Conservation (phyloP, 768 basidiomycete species). For the Suillus lakei region DNA sequence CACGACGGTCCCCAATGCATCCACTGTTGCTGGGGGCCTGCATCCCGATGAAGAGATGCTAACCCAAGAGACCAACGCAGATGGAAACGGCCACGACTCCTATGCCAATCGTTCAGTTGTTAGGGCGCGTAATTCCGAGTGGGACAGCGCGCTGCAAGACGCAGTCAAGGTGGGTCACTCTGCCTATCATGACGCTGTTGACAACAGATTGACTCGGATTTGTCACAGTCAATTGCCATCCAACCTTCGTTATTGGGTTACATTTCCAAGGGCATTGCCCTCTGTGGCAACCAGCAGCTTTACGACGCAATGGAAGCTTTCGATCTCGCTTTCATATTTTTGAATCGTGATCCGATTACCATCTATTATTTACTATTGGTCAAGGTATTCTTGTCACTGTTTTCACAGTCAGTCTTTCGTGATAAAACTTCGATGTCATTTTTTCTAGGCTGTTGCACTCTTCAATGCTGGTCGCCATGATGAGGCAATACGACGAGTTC, state of each 20-base stretch:
- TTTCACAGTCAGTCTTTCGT: neutral
- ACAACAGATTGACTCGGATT: neutral
- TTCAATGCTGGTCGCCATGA: too few species aligned
- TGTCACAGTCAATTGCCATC: neutral
- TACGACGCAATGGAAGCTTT: too few species aligned
- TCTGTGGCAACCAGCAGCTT: too few species aligned
- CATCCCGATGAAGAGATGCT: neutral
- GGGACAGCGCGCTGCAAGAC: neutral
- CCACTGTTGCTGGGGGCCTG: neutral
- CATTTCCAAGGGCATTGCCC: too few species aligned
- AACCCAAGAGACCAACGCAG: neutral
- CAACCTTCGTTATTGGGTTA: neutral
- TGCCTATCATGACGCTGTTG: neutral
- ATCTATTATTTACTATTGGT: neutral
- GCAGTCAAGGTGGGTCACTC: neutral
- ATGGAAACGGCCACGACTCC: neutral
- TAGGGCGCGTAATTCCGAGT: neutral
- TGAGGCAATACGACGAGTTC: too few species aligned
- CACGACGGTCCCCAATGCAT: neutral
- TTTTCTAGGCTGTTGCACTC: too few species aligned
- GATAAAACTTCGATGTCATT: too few species aligned
- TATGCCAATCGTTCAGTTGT: neutral
- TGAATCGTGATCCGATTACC: neutral
- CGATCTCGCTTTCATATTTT: too few species aligned
- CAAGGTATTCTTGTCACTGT: neutral